phyloP scores from a whole-genome alignment of 306 rosid species.

The Malus fusca region DNA sequence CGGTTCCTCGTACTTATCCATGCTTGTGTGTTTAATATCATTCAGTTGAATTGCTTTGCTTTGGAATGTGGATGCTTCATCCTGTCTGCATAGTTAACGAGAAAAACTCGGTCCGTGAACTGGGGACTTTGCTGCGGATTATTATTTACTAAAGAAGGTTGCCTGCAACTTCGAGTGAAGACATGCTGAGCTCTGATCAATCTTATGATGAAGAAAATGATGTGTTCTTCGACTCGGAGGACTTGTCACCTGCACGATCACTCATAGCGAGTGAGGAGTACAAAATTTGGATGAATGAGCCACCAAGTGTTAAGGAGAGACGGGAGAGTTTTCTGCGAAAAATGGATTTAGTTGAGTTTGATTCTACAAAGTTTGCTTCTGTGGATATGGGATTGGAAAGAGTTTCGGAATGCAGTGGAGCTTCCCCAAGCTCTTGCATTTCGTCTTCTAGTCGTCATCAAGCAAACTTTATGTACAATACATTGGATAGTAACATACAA shows the following conservation, averaged over 20 bases:
- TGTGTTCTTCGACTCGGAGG: slow-evolving; percentile 69
- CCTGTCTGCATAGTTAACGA: slow-evolving; percentile 25
- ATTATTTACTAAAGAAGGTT: slow-evolving; percentile 7
- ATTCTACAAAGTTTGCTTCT: slow-evolving; percentile 5
- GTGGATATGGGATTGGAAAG: slow-evolving; percentile 36
- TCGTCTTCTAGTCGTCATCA: slow-evolving; percentile 1
- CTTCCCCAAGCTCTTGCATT: slow-evolving; percentile 24
- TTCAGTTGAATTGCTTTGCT: slow-evolving; percentile 17
- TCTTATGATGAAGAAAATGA: slow-evolving; percentile 34
- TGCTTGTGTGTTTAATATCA: slow-evolving; percentile 18
- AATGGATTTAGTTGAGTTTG: slow-evolving; percentile 42
- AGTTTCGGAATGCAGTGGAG: slow-evolving; percentile 34
- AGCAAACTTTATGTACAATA: slow-evolving; percentile 14
- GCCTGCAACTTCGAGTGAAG: slow-evolving; percentile 1
- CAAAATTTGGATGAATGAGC: slow-evolving; percentile 72
- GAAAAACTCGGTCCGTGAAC: slow-evolving; percentile 46
- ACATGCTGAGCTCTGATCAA: slow-evolving; percentile 60
- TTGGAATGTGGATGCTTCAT: not conserved
- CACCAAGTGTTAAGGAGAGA: slow-evolving; percentile 66
- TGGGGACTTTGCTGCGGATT: slow-evolving; percentile 23
- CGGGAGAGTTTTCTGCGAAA: slow-evolving; percentile 43
- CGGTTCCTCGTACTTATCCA: slow-evolving; percentile 48
- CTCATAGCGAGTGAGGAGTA: slow-evolving; percentile 24
- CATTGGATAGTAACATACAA: slow-evolving; percentile 1
- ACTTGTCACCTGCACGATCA: slow-evolving; percentile 47